phyloP scores from a whole-genome alignment of 2,329 filamentous ascomycete species.

The Arthrobotrys megalospora region DNA sequence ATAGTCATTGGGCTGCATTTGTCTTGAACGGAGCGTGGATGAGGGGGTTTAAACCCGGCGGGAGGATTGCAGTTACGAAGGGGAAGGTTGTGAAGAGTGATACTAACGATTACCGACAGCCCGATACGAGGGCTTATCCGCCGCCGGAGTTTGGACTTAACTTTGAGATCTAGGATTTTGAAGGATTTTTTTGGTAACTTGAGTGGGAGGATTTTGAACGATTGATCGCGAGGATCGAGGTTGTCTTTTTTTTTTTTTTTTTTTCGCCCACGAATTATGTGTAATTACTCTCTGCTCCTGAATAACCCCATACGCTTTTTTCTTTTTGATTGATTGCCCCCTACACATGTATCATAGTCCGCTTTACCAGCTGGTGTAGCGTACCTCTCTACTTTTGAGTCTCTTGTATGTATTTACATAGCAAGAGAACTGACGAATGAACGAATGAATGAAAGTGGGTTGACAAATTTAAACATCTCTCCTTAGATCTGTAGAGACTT shows the following conservation, averaged over 20 bases:
- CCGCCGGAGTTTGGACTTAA: constrained; percentile 4
- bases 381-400: not conserved
- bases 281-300: too few species aligned
- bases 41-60: constrained; percentile 38
- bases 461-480: too few species aligned
- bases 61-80: constrained; percentile 25
- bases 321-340: not conserved
- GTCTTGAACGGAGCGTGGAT: constrained; percentile 50
- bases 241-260: too few species aligned
- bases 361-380: not conserved
- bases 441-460: not conserved
- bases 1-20: constrained; percentile 51
- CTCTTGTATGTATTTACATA: constrained; percentile 6
- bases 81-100: constrained; percentile 33
- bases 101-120: constrained; percentile 21
- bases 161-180: not conserved
- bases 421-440: not conserved
- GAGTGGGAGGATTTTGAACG: too few species aligned
- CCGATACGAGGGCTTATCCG: not conserved
- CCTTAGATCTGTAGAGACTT: too few species aligned
- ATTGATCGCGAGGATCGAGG: not conserved
- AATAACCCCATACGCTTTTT: too few species aligned
- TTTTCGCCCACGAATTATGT: not conserved
- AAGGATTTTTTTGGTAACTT: too few species aligned
- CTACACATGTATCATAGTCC: not conserved